Evolutionary conservation across 192 early-diverging fungal genomes (phyloP).

Genomic region (Backusella mclennaniae): DNA sequence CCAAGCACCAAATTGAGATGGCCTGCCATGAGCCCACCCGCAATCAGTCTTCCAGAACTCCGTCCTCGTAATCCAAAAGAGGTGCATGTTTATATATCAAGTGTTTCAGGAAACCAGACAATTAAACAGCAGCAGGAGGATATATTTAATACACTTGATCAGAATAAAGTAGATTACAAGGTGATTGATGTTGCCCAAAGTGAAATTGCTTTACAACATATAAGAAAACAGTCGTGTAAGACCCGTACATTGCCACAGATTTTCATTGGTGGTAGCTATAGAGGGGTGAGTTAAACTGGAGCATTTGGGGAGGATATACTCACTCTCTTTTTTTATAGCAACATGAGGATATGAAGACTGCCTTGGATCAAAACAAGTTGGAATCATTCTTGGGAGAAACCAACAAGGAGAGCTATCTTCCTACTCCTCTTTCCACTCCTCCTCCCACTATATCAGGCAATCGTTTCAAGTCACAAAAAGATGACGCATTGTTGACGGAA

Average conservation of each 20-base stretch:
- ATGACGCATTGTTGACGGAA: slow-evolving; percentile 11
- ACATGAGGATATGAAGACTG: slow-evolving; percentile 17
- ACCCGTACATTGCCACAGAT: slow-evolving; percentile 22
- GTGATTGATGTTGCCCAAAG: slow-evolving; percentile 30
- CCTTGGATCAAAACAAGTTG: neutral
- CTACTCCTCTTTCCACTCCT: neutral
- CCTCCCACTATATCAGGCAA: neutral
- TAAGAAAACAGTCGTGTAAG: slow-evolving; percentile 23
- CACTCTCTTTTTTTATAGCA: slow-evolving; percentile 4
- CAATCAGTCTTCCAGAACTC: slow-evolving; percentile 4
- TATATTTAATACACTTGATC: slow-evolving; percentile 4
- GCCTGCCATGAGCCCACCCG: neutral
- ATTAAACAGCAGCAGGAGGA: slow-evolving; percentile 31
- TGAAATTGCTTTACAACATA: slow-evolving; percentile 32
- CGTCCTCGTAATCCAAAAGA: slow-evolving; percentile 11
- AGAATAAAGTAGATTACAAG: slow-evolving; percentile 18
- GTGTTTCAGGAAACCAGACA: slow-evolving; percentile 21
- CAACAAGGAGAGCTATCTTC: neutral
- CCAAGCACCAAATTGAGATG: slow-evolving; percentile 15
- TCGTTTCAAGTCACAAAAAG: slow-evolving; percentile 4
- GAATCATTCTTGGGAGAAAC: neutral
- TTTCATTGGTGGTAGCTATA: slow-evolving; percentile 26
- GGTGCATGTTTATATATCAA: slow-evolving; percentile 32
- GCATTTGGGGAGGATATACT: neutral
- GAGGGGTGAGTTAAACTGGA: slow-evolving; percentile 7